phyloP scores from a whole-genome alignment of 768 basidiomycete species.

The Pleurotus djamor region DNA sequence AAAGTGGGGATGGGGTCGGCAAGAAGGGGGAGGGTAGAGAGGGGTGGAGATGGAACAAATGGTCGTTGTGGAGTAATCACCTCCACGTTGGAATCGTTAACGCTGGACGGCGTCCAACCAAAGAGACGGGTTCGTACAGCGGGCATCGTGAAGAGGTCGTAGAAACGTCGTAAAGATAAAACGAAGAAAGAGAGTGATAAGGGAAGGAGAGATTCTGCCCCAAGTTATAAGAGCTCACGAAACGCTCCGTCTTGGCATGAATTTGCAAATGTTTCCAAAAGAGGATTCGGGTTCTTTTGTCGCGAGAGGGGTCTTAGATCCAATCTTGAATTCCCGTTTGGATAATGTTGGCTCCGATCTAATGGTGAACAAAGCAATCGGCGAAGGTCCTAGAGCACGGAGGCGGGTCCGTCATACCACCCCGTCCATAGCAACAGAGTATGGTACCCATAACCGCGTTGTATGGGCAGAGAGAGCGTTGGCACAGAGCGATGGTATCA shows the following conservation, averaged over 20 bases:
- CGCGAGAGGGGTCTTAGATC: constrained; percentile 4
- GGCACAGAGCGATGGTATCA: too few relatives aligned
- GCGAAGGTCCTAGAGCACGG: too few relatives aligned
- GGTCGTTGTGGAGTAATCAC: constrained; percentile 3
- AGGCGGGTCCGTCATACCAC: too few relatives aligned
- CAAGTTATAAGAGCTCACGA: neutral
- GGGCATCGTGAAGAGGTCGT: constrained; percentile 3
- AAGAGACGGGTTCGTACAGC: constrained; percentile 7
- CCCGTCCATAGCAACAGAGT: too few relatives aligned
- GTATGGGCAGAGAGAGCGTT: too few relatives aligned
- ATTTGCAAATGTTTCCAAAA: constrained; percentile 7
- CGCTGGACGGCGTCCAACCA: constrained; percentile 4
- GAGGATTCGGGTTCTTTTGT: neutral
- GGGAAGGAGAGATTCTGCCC: neutral
- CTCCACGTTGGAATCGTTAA: constrained; percentile 7
- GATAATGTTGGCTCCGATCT: neutral
- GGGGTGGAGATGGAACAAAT: neutral
- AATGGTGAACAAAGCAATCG: too few relatives aligned
- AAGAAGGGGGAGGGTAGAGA: neutral
- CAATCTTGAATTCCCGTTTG: neutral
- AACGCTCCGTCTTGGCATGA: constrained; percentile 1
- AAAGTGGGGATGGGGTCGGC: neutral
- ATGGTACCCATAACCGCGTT: too few relatives aligned
- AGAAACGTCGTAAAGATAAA: neutral
- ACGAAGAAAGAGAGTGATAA: neutral